phyloP scores from a whole-genome alignment of 768 basidiomycete genomes.

The Rubroboletus satanas region DNA sequence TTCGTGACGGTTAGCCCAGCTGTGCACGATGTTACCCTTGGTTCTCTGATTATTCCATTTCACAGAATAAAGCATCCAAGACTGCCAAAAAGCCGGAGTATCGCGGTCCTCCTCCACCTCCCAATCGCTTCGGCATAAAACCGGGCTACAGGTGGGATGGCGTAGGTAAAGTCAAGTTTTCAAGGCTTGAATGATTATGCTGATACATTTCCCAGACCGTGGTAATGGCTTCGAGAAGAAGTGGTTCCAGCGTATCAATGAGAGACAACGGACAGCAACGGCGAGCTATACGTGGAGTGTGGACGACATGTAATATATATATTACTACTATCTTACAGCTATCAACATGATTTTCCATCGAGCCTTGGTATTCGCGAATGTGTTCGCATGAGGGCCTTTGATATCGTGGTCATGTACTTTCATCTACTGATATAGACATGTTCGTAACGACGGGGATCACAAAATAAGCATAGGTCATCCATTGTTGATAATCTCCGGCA shows the following conservation, averaged over 20 bases:
- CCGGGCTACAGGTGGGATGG: constrained; percentile 99
- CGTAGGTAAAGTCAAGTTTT: constrained; percentile 59
- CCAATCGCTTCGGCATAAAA: constrained; percentile 92
- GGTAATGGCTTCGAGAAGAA: constrained; percentile 95
- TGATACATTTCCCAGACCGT: constrained; percentile 54
- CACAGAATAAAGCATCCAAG: constrained; percentile 69
- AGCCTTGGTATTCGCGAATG: not conserved
- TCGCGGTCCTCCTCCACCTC: constrained; percentile 80
- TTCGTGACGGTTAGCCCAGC: constrained; percentile 73
- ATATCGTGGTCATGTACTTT: not conserved
- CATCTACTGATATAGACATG: not conserved
- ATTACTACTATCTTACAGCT: not conserved
- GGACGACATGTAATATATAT: constrained; percentile 76
- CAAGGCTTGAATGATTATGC: not conserved
- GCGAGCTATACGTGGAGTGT: constrained; percentile 86
- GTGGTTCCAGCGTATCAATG: constrained; percentile 79
- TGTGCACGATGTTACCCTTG: not conserved
- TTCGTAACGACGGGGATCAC: constrained; percentile 2
- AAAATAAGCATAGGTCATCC: constrained; percentile 3
- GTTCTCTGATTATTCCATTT: constrained; percentile 3
- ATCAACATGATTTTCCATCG: not conserved
- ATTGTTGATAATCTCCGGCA: constrained; percentile 8
- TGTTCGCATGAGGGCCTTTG: not conserved
- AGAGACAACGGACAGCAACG: constrained; percentile 59
- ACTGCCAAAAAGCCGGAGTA: constrained; percentile 84